These are phyloP conservation scores for Myxozyma geophila DNA, from an alignment of 805 yeast genomes.

Conservation along the genomic window DNA sequence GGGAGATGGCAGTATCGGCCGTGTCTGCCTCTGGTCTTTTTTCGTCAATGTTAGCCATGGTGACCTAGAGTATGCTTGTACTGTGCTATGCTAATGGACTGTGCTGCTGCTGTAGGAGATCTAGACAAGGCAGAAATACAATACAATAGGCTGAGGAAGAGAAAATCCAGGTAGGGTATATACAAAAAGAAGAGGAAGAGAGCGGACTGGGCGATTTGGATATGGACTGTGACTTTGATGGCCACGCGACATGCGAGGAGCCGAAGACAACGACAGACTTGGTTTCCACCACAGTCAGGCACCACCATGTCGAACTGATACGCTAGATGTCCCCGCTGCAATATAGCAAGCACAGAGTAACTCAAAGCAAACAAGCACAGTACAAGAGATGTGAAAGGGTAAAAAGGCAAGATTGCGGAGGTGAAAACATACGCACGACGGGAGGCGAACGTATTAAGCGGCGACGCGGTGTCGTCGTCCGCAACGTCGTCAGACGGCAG, in stretches of 20 bases:
- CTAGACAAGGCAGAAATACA: not conserved
- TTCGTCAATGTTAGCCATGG: constrained; percentile 24
- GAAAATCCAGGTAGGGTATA: not conserved
- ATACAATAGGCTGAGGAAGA: not conserved
- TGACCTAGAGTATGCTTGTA: not conserved
- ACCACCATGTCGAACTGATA: too few relatives aligned
- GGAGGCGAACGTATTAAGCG: constrained; percentile 23
- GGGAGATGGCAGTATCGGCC: not conserved
- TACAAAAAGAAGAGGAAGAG: not conserved
- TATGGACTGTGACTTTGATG: not conserved
- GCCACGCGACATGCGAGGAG: constrained; percentile 4
- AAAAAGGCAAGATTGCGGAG: not conserved
- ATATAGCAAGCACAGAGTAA: not conserved
- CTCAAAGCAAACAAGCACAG: not conserved
- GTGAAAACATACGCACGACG: constrained; percentile 16
- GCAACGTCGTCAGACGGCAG: constrained; percentile 28
- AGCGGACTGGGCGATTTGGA: not conserved
- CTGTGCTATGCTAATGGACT: not conserved
- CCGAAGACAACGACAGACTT: not conserved
- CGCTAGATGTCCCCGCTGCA: not conserved
- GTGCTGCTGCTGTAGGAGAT: not conserved
- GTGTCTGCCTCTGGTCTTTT: constrained; percentile 20
- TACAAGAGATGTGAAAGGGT: not conserved
- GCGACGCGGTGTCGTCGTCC: constrained; percentile 21
- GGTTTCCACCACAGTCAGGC: too few relatives aligned